Evolutionary conservation across 176 grass and related monocot species (phyloP).

Genomic region (Aegilops longissima): DNA sequence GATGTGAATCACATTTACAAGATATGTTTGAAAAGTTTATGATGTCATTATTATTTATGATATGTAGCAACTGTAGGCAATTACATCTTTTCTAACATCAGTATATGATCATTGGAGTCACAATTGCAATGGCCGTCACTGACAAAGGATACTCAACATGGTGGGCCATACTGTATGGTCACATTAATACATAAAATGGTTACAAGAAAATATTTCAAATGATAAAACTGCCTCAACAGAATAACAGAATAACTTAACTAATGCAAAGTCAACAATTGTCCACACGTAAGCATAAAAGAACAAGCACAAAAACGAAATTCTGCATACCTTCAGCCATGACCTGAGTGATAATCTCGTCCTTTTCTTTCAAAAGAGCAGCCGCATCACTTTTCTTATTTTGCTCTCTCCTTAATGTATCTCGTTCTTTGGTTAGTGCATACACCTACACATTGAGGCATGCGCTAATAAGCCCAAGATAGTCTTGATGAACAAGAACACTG

Average conservation of each 20-base stretch:
- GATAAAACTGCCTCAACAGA: neutral
- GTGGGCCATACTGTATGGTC: neutral
- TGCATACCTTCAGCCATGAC: constrained; percentile 99
- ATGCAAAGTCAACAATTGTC: neutral
- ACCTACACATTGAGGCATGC: constrained; percentile 51
- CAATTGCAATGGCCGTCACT: neutral
- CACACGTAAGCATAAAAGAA: constrained; percentile 24
- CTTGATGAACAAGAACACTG: constrained; percentile 3
- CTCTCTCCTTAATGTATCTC: constrained; percentile 96
- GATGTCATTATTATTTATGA: neutral
- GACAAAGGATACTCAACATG: neutral
- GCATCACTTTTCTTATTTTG: constrained; percentile 97
- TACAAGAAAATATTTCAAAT: neutral
- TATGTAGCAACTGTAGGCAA: neutral
- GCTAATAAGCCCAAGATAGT: neutral
- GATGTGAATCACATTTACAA: neutral
- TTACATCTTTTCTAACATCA: neutral
- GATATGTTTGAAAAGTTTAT: neutral
- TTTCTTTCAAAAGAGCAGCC: constrained; percentile 99
- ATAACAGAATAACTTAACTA: neutral
- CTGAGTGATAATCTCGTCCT: constrained; percentile 99
- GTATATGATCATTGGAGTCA: neutral
- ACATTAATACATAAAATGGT: neutral
- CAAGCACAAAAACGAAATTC: constrained; percentile 7
- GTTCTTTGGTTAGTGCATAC: constrained; percentile 90